Percentiles rank a stretch among this genome's conserved stretches.
phyloP scores from a whole-genome alignment of 2,329 filamentous ascomycete species.

The Colletotrichum tabaci region DNA sequence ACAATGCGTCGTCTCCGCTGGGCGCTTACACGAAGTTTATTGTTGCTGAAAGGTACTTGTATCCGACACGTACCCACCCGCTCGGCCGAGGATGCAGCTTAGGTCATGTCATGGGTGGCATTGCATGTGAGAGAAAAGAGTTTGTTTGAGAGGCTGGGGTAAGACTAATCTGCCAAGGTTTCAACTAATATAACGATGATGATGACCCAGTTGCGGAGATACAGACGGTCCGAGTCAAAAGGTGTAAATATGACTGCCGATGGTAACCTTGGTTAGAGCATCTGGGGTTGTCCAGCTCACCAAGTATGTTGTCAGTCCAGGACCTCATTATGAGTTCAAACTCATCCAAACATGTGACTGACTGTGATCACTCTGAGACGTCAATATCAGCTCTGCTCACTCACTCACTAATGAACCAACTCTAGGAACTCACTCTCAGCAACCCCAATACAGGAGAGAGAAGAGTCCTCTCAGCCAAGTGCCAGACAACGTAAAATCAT shows the following conservation, averaged over 20 bases:
- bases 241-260: background rate
- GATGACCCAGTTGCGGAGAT: conserved; percentile 14
- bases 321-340: too few species aligned
- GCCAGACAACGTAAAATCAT: conserved; percentile 10
- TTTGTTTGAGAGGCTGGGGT: background rate
- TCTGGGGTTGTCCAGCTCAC: background rate
- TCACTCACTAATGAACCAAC: too few species aligned
- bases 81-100: conserved; percentile 35
- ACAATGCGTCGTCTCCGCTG: background rate
- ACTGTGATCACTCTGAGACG: background rate
- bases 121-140: conserved; percentile 34
- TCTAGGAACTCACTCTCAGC: too few species aligned
- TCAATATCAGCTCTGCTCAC: too few species aligned
- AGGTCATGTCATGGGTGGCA: conserved; percentile 11
- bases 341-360: too few species aligned
- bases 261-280: background rate
- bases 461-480: background rate
- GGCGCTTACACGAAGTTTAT: background rate
- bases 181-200: background rate
- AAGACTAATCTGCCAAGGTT: background rate
- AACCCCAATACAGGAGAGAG: background rate
- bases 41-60: background rate
- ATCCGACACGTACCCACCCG: background rate
- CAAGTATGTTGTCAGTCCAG: too few species aligned
- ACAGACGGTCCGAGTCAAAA: conserved; percentile 4